Evolutionary conservation across 768 basidiomycete genomes (phyloP).

Genomic region (Coprinopsis sp.): DNA sequence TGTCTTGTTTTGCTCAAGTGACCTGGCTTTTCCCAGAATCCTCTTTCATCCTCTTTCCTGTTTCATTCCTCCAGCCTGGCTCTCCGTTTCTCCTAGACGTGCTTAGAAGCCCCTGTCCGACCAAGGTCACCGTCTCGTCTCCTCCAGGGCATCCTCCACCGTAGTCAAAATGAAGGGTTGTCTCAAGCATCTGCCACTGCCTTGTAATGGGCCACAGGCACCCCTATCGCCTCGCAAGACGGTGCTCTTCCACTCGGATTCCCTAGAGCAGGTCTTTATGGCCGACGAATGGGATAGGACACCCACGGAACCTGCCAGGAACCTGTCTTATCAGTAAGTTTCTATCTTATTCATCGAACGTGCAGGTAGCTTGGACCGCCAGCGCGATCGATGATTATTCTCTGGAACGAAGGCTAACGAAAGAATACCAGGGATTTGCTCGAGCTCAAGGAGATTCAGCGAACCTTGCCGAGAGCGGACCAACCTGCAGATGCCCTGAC

Average conservation of each 20-base stretch:
- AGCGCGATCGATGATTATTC: too few species aligned
- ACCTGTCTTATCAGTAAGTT: conserved; percentile 65
- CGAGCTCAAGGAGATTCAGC: conserved; percentile 66
- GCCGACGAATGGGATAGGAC: conserved; percentile 83
- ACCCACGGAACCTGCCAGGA: conserved; percentile 58
- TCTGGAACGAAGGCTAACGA: conserved; percentile 9
- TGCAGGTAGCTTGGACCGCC: too few species aligned
- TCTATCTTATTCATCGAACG: too few species aligned
- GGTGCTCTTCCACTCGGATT: conserved; percentile 55
- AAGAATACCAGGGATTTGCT: conserved; percentile 46
- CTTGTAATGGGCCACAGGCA: neutral
- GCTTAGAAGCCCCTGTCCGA: neutral
- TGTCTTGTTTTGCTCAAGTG: conserved; percentile 7
- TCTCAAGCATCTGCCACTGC: neutral
- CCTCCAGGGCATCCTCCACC: neutral
- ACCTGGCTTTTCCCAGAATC: conserved; percentile 8
- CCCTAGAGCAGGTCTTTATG: conserved; percentile 49
- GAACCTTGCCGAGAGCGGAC: conserved; percentile 54
- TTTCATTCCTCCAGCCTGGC: neutral
- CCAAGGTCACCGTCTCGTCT: neutral
- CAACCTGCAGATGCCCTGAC: conserved; percentile 43
- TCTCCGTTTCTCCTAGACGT: neutral
- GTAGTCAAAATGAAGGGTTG: conserved; percentile 4
- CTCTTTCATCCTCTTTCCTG: neutral
- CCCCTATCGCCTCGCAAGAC: conserved; percentile 36